These are phyloP conservation scores for Monosporascus sp. DNA, from an alignment of 2,329 filamentous ascomycete genomes.

Conservation along the genomic window DNA sequence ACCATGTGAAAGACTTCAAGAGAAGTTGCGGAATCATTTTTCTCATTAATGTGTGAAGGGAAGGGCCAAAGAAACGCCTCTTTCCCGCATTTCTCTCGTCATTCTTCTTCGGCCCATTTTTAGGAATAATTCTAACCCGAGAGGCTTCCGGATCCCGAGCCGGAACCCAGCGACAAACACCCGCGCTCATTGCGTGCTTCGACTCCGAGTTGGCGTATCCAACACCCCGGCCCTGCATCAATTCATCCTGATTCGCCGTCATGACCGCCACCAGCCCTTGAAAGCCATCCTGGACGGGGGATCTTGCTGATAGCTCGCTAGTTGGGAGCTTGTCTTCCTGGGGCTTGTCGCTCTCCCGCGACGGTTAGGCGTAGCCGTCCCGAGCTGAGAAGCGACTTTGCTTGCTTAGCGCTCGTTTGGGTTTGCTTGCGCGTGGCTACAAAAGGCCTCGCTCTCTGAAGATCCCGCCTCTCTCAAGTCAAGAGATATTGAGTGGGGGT, in stretches of 20 bases:
- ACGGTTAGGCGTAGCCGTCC: neutral
- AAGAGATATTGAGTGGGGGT: too few relatives aligned
- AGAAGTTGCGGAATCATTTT: neutral
- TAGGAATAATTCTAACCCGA: neutral
- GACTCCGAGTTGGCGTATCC: neutral
- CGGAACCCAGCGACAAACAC: neutral
- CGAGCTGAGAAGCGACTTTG: neutral
- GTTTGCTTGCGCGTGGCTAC: too few relatives aligned
- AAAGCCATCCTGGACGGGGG: constrained; percentile 10
- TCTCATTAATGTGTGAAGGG: too few relatives aligned
- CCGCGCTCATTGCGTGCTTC: neutral
- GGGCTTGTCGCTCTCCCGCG: neutral
- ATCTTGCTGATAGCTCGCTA: neutral
- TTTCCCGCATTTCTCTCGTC: too few relatives aligned
- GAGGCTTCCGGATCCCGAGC: neutral
- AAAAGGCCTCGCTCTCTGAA: too few relatives aligned
- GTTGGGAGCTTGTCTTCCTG: constrained; percentile 5
- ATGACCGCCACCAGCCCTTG: constrained; percentile 16
- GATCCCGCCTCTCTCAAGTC: too few relatives aligned
- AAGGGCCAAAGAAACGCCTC: too few relatives aligned
- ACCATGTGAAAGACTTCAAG: neutral
- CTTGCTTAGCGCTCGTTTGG: neutral
- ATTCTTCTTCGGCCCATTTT: too few relatives aligned
- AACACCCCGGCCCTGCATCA: neutral
- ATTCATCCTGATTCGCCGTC: constrained; percentile 11